phyloP scores from a whole-genome alignment of 192 early-diverging fungal species.

The Backusella westeae region DNA sequence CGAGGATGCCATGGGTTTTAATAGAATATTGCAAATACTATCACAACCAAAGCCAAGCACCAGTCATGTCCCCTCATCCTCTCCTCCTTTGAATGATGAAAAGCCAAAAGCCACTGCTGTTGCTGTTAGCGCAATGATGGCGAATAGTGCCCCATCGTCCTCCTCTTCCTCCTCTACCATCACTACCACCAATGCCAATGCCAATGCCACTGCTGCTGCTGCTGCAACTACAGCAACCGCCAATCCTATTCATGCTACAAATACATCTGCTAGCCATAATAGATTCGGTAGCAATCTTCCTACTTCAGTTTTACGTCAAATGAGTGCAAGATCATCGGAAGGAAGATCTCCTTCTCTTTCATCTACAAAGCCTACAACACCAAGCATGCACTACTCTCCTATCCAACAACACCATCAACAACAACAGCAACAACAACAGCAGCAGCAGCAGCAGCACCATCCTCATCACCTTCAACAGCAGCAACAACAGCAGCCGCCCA shows the following conservation, averaged over 20 bases:
- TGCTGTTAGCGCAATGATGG: neutral
- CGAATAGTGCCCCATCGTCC: neutral
- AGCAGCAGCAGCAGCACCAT: neutral
- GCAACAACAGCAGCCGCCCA: neutral
- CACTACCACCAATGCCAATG: neutral
- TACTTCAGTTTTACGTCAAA: conserved; percentile 56
- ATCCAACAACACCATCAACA: neutral
- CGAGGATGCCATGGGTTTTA: conserved; percentile 52
- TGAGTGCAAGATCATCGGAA: conserved; percentile 48
- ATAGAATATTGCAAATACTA: conserved; percentile 52
- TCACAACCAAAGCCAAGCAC: conserved; percentile 43
- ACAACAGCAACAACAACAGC: neutral
- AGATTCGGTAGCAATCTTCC: conserved; percentile 53
- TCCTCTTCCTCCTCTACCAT: neutral
- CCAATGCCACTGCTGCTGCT: too few relatives aligned
- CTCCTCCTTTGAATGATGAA: neutral
- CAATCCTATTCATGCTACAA: neutral
- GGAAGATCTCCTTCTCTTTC: conserved; percentile 18
- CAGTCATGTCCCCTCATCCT: neutral
- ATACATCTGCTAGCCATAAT: neutral
- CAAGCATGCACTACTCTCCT: conserved; percentile 5
- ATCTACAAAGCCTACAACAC: conserved; percentile 5
- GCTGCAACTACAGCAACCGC: neutral
- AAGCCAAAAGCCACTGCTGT: neutral
- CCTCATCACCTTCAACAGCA: neutral